Base-by-base conservation (phyloP, 441 rosid species). In the Dalechampia spathulata region DNA sequence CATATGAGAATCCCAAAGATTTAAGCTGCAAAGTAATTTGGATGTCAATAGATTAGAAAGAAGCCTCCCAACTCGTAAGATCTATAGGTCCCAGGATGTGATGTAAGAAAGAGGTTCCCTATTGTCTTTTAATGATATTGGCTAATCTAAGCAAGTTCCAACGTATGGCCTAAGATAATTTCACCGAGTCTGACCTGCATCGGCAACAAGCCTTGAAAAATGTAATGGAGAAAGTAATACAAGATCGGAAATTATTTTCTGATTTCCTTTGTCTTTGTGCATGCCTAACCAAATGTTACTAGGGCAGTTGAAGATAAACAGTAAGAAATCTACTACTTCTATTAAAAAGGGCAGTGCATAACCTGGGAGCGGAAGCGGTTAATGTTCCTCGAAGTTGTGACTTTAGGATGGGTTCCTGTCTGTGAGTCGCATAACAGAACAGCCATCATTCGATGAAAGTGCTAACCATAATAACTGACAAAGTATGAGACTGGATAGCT, bases 361-460 rank as follows among this genome's bases (percentile, higher is more conserved):
- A 87, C 99, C 97, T 89, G 99, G 17, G 48, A 22, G 38, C 96
- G 87, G 45, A 93, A 89, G 54, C 86, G 79, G 58, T 83, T 68
- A 49, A 93, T 92, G 77, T 92, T 92, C 80, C 79, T 85, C 74
- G 79, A 65, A n/a, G 99, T 89, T 13, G 99, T 89, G 66, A 79
- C 43, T 64, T 89, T 89, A 0, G 99, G 97, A 71, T 89, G 96
- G 25, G 96, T 85, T 79, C 99, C 99, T 0, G 97, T 92, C 97
- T 92, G 81, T 57, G 25, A 60, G 4, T 42, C 28, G 68, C 61
- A 76, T 21, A 21, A 57, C 1, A 39, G n/a, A n/a, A n/a, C 45
- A 25, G 53, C 23, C 19, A 51, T 53, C 64, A 58, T 34, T 48
- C 58, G 40, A 51, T 44, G 39, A 26, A 57, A 62, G 65, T 37